A percentile compares a stretch with the other conserved stretches of the same genome.
phyloP scores from a whole-genome alignment of 2,329 filamentous ascomycete genomes.

The Fusarium sterilihyphosum region DNA sequence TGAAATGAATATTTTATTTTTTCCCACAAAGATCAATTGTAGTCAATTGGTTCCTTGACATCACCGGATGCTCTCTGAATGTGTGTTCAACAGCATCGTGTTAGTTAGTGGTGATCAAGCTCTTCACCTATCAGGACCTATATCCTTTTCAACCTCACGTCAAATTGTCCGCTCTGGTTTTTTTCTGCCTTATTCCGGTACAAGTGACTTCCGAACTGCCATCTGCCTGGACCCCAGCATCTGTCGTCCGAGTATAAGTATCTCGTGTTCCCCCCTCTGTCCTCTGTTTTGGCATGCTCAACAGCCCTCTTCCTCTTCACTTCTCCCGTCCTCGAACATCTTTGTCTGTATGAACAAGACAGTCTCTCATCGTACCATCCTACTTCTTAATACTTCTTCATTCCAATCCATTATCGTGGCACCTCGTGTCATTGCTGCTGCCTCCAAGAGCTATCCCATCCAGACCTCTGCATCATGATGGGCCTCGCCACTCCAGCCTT shows the following conservation, averaged over 20 bases:
- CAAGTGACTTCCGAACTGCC: conserved; percentile 7
- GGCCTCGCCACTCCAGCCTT: neutral
- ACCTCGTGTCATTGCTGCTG: neutral
- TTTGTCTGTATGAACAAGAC: neutral
- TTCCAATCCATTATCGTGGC: neutral
- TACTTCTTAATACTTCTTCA: neutral
- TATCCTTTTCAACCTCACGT: neutral
- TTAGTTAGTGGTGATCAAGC: neutral
- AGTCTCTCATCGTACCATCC: neutral
- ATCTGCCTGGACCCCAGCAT: conserved; percentile 1
- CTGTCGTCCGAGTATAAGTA: conserved; percentile 39
- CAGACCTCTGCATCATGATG: neutral
- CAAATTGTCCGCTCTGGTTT: neutral
- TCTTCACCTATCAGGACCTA: neutral
- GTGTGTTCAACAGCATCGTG: neutral
- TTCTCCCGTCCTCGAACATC: neutral
- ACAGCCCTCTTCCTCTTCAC: neutral
- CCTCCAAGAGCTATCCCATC: neutral
- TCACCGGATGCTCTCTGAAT: neutral
- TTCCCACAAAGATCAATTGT: neutral
- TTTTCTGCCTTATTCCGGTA: conserved; percentile 12
- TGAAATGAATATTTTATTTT: neutral
- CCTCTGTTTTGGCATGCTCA: conserved; percentile 17
- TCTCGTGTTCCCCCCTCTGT: conserved; percentile 26
- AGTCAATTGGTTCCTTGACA: neutral